phyloP scores from a whole-genome alignment of 108 stramenopile genomes.

The Fistulifera pelliculosa region DNA sequence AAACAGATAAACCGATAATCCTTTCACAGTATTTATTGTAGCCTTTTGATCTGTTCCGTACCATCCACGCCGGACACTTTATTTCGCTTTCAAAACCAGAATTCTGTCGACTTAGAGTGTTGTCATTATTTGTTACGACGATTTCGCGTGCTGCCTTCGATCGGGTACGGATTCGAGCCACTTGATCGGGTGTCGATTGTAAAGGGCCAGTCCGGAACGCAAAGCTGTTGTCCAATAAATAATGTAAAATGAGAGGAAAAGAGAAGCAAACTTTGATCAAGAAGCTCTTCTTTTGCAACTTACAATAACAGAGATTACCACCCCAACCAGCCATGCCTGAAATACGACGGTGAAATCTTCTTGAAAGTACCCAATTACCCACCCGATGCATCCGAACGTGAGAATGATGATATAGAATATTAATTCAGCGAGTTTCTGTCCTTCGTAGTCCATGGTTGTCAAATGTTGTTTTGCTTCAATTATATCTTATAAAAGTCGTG shows the following conservation, averaged over 20 bases:
- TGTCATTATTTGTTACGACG: no score
- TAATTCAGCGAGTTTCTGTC: slow-evolving; percentile 74
- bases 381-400: slow-evolving; percentile 69
- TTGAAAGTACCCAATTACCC: slow-evolving; percentile 80
- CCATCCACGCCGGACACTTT: no score
- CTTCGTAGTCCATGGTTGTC: slow-evolving; percentile 80
- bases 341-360: slow-evolving; percentile 82
- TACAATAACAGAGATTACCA: slow-evolving; percentile 59
- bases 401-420: slow-evolving; percentile 81
- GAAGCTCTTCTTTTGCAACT: slow-evolving; percentile 9
- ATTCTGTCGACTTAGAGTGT: no score
- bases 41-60: no score
- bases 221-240: slow-evolving; percentile 30
- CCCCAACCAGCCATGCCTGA: slow-evolving; percentile 78
- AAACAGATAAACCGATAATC: no score
- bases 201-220: slow-evolving; percentile 90
- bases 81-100: no score
- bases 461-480: no score
- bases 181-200: slow-evolving; percentile 79
- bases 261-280: neutral
- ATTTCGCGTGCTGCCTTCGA: slow-evolving; percentile 22
- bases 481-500: no score
- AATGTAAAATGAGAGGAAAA: neutral
- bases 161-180: slow-evolving; percentile 83
- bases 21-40: no score